Evolutionary conservation across 2,329 filamentous ascomycete species (phyloP), one percentile per base, ranked within the genome.

Genomic region (Nothopassalora personata): DNA sequence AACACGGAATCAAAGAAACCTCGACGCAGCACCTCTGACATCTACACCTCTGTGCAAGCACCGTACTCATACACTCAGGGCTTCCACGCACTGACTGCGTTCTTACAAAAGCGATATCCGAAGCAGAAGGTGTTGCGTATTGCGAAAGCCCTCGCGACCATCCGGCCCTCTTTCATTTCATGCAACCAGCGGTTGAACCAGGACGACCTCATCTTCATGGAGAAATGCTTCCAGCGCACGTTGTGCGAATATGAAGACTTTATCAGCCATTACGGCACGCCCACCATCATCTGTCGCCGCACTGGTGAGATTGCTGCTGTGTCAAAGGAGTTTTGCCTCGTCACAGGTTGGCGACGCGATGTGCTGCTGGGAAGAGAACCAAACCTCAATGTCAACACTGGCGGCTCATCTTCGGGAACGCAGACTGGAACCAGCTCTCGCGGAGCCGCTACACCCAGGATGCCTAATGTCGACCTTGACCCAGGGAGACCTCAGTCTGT

Each of bases 261-360:
- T 66, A 89, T 97, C 78, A 86, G 90, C 58, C 86, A 91, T 64
- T 91, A 88, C 61, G 91, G 91, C 43, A 95, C 91, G 4, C 94
- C 94, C 0, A 96, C 92, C 0, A 86, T 99, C 59, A 90, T 97
- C 28, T 95, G 91, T 70, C 86, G 94, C 51, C 86, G 94, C 51
- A 96, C 92, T 0, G 94, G 94, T 53, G 94, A 97, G 73, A 86
- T 99, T n/a, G 92, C 91, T 0, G 90, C 90, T 3, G 91, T 95
- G 23, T 95, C 94, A 72, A 96, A 97, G 74, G 94, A 97, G 73
- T 99, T 99, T 67, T 91, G 88, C n/a, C 89, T 95, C 31, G 79
- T 99, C 56, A 97, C 94, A 0, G 94, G 93, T 5, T 99, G 94
- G 94, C 89, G 86, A 54, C 92, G 91, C 70, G 89, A 94, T 51